These are phyloP conservation scores for Tulasnella calospora DNA, from an alignment of 768 basidiomycete genomes.

Conservation along the genomic window DNA sequence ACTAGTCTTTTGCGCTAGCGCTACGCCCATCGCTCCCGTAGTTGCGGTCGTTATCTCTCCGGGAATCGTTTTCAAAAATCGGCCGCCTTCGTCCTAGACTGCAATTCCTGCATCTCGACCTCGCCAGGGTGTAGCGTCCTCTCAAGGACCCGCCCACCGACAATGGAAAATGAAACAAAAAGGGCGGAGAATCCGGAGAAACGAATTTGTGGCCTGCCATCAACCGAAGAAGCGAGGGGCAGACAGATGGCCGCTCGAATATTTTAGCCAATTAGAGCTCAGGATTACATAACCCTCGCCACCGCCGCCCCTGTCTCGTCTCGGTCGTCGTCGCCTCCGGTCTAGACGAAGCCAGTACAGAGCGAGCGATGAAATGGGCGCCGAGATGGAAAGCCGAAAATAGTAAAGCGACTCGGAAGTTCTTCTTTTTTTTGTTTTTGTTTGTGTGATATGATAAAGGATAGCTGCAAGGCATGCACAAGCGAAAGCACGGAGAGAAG, in stretches of 20 bases:
- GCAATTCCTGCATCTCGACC: background rate
- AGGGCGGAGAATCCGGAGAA: background rate
- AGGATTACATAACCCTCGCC: background rate
- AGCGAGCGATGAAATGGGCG: background rate
- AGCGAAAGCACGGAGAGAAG: background rate
- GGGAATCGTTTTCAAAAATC: background rate
- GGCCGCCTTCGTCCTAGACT: background rate
- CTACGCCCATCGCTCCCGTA: background rate
- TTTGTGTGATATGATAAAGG: background rate
- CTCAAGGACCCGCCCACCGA: background rate
- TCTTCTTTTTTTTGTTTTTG: background rate
- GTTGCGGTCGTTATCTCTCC: background rate
- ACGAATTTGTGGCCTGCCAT: background rate
- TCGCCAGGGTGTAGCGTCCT: background rate
- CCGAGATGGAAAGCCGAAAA: background rate
- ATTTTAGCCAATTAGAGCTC: conserved; percentile 6
- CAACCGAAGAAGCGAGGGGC: background rate
- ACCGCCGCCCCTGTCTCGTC: background rate
- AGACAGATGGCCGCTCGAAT: background rate
- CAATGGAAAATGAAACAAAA: background rate
- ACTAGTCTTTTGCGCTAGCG: no score
- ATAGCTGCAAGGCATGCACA: background rate
- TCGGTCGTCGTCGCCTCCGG: background rate
- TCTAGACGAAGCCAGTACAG: background rate
- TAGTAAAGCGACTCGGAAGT: background rate